Base-by-base conservation (phyloP, 1,284 basidiomycete species). In the Phaffia rhodozyma region DNA sequence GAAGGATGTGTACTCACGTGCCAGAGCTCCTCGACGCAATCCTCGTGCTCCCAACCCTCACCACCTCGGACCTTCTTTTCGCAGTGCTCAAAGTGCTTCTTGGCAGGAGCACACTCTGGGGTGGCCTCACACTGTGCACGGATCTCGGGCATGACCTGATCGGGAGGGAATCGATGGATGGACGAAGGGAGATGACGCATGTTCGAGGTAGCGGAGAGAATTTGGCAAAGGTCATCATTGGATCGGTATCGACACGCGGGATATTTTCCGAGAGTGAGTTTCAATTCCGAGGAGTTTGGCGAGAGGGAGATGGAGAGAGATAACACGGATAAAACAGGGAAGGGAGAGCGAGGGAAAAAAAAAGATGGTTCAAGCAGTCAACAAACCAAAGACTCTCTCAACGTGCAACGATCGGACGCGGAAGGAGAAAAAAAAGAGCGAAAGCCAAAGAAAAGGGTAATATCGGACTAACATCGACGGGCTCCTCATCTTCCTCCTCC, bases 61-160 rank as follows among this genome's bases (percentile, higher is more conserved):
- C 91, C 91, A 38, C 78, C 80, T 67, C 84, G 78, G 60, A 93
- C 84, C 77, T 90, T 91, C 76, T 93, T 87, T 72, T 87, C 82
- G 77, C 91, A 96, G 73, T 92, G 87, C 68, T 86, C 82, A 77
- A 94, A 94, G 79, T 96, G 91, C 75, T 88, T 84, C 55, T 85
- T 80, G 67, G 85, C 76, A 54, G 83, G 77, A 58, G 81, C 81
- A 72, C 91, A 94, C 70, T 85, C 83, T 25, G 81, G 75, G 34
- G 82, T 77, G 68, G 82, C 74, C 72, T 86, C 80, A 77, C 89
- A 92, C 69, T 87, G 87, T 63, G 87, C 86, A 62, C 85, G 82
- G 67, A 91, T 78, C 57, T 73, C 75, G 29, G 87, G 88, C 47
- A 85, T 81, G 34, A 77, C 61, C 87, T 89, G 68, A 43, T 48